Percentiles rank a stretch among this genome's conserved stretches.
These are phyloP conservation scores for Samsoniella hepiali DNA, from an alignment of 2,329 filamentous ascomycete species.

Conservation along the genomic window DNA sequence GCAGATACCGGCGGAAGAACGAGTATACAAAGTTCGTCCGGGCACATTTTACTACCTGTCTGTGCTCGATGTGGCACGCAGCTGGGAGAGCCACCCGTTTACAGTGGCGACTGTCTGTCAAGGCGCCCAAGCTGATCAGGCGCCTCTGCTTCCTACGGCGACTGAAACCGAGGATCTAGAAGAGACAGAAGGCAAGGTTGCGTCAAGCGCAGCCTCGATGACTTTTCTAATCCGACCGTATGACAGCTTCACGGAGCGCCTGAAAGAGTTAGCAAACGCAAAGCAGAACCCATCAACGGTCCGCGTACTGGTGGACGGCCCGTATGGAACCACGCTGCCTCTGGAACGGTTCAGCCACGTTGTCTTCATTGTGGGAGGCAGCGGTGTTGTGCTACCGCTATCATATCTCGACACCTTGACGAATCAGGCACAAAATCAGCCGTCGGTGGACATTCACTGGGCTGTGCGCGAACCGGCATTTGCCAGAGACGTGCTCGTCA, in stretches of 20 bases:
- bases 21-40: slow-evolving; percentile 33
- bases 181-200: slow-evolving; percentile 4
- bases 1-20: slow-evolving; percentile 34
- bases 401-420: slow-evolving; percentile 36
- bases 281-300: slow-evolving; percentile 26
- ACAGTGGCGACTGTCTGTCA: slow-evolving; percentile 38
- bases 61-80: slow-evolving; percentile 36
- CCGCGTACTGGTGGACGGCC: slow-evolving; percentile 42
- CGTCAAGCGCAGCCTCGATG: slow-evolving; percentile 25
- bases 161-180: slow-evolving; percentile 7
- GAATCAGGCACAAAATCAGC: not conserved
- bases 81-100: slow-evolving; percentile 52
- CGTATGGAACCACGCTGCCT: slow-evolving; percentile 41
- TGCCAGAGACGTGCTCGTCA: slow-evolving; percentile 32
- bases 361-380: slow-evolving; percentile 44
- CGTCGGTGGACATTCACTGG: slow-evolving; percentile 37
- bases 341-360: slow-evolving; percentile 38
- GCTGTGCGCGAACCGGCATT: slow-evolving; percentile 41
- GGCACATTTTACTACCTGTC: slow-evolving; percentile 47
- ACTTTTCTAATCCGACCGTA: slow-evolving; percentile 46
- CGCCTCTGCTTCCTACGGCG: slow-evolving; percentile 29
- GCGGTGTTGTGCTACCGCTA: slow-evolving; percentile 42
- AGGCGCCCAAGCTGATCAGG: slow-evolving; percentile 30
- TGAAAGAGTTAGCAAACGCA: slow-evolving; percentile 31
- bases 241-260: slow-evolving; percentile 41